A percentile compares a stretch with the other conserved stretches of the same genome.
phyloP scores from a whole-genome alignment of 495 filamentous ascomycete species.

The Penicillium odoratum region DNA sequence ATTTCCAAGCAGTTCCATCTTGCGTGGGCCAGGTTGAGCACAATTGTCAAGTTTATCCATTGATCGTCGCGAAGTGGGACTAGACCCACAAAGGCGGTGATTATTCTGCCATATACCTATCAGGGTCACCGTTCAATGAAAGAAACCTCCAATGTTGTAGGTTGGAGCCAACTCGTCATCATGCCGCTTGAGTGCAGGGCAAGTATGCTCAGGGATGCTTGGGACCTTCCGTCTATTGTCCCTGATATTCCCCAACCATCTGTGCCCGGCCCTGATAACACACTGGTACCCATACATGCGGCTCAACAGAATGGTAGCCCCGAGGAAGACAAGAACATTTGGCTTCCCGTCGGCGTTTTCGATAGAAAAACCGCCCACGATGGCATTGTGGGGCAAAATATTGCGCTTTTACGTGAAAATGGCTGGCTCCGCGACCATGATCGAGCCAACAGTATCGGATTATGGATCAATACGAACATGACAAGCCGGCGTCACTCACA shows the following conservation, averaged over 20 bases:
- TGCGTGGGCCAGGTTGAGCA: too few relatives aligned
- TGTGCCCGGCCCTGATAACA: background rate
- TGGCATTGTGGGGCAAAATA: slow-evolving; percentile 20
- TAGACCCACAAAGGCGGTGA: slow-evolving; percentile 4
- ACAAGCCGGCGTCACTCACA: slow-evolving; percentile 52
- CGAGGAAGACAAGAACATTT: background rate
- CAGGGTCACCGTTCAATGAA: background rate
- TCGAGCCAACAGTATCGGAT: slow-evolving; percentile 40
- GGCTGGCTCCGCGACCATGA: slow-evolving; percentile 34
- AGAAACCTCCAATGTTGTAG: background rate
- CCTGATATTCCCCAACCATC: background rate
- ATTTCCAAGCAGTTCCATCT: too few relatives aligned
- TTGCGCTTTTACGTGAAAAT: slow-evolving; percentile 29
- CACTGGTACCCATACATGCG: background rate
- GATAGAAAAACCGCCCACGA: background rate
- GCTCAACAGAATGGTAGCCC: background rate
- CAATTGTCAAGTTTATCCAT: too few relatives aligned
- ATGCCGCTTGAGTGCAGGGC: background rate
- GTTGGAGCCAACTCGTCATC: slow-evolving; percentile 1
- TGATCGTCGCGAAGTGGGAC: background rate
- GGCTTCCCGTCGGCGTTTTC: slow-evolving; percentile 20
- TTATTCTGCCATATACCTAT: slow-evolving; percentile 2
- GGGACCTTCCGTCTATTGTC: background rate
- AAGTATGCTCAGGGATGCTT: background rate
- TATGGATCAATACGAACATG: slow-evolving; percentile 71